Evolutionary conservation across 352 stramenopile species (phyloP).

Genomic region (Phytopythium mirpurense): DNA sequence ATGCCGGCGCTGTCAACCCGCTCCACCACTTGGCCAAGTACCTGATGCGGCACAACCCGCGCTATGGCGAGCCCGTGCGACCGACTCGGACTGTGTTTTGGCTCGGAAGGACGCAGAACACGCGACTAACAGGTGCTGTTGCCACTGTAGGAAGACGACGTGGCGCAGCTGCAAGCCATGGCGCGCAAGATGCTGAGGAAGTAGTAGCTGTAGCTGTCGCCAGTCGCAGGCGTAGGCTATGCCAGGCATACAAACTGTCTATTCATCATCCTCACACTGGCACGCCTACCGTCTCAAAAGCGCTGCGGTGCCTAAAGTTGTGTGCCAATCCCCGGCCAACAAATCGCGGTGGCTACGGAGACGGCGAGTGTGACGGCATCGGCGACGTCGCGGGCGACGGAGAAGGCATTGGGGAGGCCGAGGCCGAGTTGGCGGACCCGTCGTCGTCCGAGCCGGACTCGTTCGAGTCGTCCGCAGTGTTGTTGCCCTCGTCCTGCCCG

Average conservation of each 20-base stretch:
- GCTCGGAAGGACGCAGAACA: neutral
- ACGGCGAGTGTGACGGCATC: conserved; percentile 56
- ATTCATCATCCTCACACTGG: neutral
- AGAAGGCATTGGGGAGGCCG: conserved; percentile 45
- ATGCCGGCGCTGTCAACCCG: conserved; percentile 34
- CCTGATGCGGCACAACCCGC: conserved; percentile 62
- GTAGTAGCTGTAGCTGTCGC: conserved; percentile 8
- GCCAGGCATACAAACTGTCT: neutral
- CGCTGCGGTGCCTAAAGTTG: neutral
- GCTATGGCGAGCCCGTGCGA: conserved; percentile 41
- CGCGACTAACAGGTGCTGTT: too few relatives aligned
- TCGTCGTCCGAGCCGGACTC: conserved; percentile 34
- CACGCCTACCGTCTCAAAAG: neutral
- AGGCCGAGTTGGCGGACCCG: conserved; percentile 55
- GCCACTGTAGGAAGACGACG: conserved; percentile 19
- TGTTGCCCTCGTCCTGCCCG: conserved; percentile 34
- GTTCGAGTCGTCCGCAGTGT: conserved; percentile 36
- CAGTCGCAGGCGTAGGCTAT: neutral
- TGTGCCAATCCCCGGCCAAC: neutral
- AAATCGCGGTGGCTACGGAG: conserved; percentile 19
- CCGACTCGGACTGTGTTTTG: neutral
- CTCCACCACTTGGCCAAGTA: conserved; percentile 65
- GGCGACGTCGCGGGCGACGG: conserved; percentile 47
- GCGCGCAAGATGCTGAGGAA: conserved; percentile 28
- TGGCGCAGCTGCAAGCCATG: conserved; percentile 28